A percentile compares a stretch with the other conserved stretches of the same genome.
phyloP scores from a whole-genome alignment of 371 early-diverging fungal species.

The Capillidium heterosporum region DNA sequence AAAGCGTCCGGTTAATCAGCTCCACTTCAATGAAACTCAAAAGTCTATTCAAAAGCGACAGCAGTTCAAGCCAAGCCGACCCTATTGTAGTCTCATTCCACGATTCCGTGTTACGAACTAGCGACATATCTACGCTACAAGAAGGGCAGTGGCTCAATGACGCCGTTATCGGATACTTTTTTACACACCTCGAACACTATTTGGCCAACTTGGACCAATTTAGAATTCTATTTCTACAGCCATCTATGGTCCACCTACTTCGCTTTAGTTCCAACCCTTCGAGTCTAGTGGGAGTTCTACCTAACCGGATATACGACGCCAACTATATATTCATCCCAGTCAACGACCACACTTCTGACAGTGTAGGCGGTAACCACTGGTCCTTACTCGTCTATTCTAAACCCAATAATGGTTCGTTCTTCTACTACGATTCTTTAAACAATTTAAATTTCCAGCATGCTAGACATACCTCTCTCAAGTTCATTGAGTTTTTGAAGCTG shows the following conservation, averaged over 20 bases:
- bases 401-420: background rate
- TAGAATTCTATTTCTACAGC: background rate
- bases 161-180: background rate
- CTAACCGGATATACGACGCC: background rate
- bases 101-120: background rate
- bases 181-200: background rate
- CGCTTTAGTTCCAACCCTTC: background rate
- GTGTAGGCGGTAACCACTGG: slow-evolving; percentile 4
- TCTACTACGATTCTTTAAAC: slow-evolving; percentile 3
- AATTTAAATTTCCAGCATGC: background rate
- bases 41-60: background rate
- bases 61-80: background rate
- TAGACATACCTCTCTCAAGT: background rate
- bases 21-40: background rate
- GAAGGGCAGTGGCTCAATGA: slow-evolving; percentile 1
- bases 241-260: slow-evolving; percentile 3
- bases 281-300: background rate
- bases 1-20: no score
- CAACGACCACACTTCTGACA: background rate
- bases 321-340: slow-evolving; percentile 4
- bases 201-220: background rate
- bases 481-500: background rate
- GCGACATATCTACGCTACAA: background rate
- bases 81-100: background rate
- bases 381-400: slow-evolving; percentile 3